These are phyloP conservation scores for Taphrina flavorubra DNA, from an alignment of 1,139 yeast species.

Conservation along the genomic window DNA sequence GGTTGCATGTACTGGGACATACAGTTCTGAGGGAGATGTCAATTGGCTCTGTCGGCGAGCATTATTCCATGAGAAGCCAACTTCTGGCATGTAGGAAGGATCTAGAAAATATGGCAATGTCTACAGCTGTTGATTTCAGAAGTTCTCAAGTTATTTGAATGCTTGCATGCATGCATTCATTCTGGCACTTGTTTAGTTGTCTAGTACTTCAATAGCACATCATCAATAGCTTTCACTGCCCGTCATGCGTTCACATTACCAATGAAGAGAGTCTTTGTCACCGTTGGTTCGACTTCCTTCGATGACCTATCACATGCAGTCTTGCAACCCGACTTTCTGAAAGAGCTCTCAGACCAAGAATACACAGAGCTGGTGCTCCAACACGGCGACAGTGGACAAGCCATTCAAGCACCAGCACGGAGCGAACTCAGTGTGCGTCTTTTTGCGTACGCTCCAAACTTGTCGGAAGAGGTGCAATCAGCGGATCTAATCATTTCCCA, in stretches of 20 bases:
- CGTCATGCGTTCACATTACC: background rate
- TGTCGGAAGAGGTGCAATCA: slow-evolving; percentile 55
- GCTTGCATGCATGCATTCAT: no score
- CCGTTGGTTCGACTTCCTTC: slow-evolving; percentile 88
- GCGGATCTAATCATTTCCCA: slow-evolving; percentile 76
- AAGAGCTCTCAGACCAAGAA: slow-evolving; percentile 52
- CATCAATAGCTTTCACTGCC: no score
- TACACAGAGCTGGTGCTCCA: slow-evolving; percentile 62
- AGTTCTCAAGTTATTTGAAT: no score
- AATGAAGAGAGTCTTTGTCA: slow-evolving; percentile 56
- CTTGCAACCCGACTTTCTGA: slow-evolving; percentile 54
- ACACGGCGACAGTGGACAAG: slow-evolving; percentile 63
- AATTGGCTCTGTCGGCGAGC: no score
- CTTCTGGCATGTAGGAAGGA: no score
- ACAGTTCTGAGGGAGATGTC: no score
- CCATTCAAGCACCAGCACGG: slow-evolving; percentile 47
- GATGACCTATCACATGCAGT: slow-evolving; percentile 58
- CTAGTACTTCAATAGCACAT: no score
- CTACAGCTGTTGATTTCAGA: no score
- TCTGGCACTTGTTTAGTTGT: no score
- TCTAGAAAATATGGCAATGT: no score
- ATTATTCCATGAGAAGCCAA: no score
- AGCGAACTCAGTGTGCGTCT: slow-evolving; percentile 48
- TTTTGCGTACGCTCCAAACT: slow-evolving; percentile 53
- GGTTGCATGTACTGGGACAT: no score